A percentile compares a stretch with the other conserved stretches of the same genome.
These are phyloP conservation scores for Gorgonomyces haynaldii DNA, from an alignment of 192 early-diverging fungal genomes.

Conservation along the genomic window DNA sequence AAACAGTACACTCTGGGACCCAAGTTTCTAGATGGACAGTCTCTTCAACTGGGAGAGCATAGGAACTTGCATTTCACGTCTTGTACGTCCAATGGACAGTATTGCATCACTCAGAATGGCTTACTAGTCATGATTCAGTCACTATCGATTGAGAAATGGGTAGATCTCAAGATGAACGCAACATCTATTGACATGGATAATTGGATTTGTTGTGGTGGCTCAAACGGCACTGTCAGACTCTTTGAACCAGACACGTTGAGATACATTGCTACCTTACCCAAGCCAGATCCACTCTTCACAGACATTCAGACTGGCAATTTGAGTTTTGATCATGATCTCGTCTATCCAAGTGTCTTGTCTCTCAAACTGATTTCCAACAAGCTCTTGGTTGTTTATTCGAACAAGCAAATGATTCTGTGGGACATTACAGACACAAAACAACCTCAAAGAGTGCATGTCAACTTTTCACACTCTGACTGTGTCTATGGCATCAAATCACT, in stretches of 20 bases:
- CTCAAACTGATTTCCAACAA: slow-evolving; percentile 42
- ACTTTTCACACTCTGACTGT: slow-evolving; percentile 61
- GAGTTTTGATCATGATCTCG: slow-evolving; percentile 15
- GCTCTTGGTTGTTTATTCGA: slow-evolving; percentile 58
- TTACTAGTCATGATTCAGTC: slow-evolving; percentile 54
- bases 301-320: slow-evolving; percentile 26
- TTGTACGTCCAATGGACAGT: too few relatives aligned
- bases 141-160: slow-evolving; percentile 64
- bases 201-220: slow-evolving; percentile 58
- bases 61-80: too few relatives aligned
- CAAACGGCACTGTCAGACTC: slow-evolving; percentile 63
- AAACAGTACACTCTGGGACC: too few relatives aligned
- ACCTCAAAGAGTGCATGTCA: slow-evolving; percentile 43
- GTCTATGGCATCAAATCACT: slow-evolving; percentile 77
- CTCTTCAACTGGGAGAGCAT: slow-evolving; percentile 54
- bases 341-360: slow-evolving; percentile 51
- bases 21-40: slow-evolving; percentile 50
- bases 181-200: slow-evolving; percentile 44
- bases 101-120: slow-evolving; percentile 42
- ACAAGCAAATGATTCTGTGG: slow-evolving; percentile 65
- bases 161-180: slow-evolving; percentile 64
- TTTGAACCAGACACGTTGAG: slow-evolving; percentile 62
- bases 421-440: slow-evolving; percentile 49
- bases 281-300: slow-evolving; percentile 53
- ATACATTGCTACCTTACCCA: slow-evolving; percentile 59